phyloP scores from a whole-genome alignment of 2,329 filamentous ascomycete species.

The Huntiella omanensis region DNA sequence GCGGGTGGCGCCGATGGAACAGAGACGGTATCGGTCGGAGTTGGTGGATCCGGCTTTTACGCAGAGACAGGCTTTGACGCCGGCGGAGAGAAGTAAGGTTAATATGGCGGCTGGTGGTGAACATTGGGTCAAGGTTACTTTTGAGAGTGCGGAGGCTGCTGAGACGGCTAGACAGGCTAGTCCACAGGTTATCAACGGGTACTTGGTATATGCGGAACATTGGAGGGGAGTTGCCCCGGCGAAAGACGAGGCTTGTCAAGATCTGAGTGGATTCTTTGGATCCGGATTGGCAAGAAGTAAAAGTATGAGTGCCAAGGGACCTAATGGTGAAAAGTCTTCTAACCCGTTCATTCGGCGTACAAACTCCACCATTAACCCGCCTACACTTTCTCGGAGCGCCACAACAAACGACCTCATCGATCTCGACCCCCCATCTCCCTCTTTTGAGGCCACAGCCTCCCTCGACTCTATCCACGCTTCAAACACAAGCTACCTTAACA shows the following conservation, averaged over 20 bases:
- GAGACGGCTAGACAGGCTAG: slow-evolving; percentile 51
- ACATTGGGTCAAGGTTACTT: slow-evolving; percentile 83
- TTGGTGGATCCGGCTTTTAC: slow-evolving; percentile 55
- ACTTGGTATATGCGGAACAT: slow-evolving; percentile 51
- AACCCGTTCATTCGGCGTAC: not conserved
- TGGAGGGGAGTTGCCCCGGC: slow-evolving; percentile 46
- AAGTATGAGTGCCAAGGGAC: not conserved
- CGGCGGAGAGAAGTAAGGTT: slow-evolving; percentile 58
- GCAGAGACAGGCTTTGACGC: slow-evolving; percentile 43
- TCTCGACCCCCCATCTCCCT: not conserved
- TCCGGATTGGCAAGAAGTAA: slow-evolving; percentile 1
- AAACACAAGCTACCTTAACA: slow-evolving; percentile 11
- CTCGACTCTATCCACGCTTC: slow-evolving; percentile 16
- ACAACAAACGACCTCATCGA: not conserved
- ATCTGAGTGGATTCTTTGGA: slow-evolving; percentile 19
- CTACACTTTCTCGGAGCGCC: not conserved
- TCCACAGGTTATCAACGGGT: slow-evolving; percentile 51
- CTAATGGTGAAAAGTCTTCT: not conserved
- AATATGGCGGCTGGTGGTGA: slow-evolving; percentile 66
- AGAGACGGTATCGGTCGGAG: slow-evolving; percentile 53
- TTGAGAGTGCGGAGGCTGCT: slow-evolving; percentile 54
- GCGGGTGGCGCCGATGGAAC: slow-evolving; percentile 56
- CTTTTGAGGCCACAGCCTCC: slow-evolving; percentile 29
- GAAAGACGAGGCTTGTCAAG: slow-evolving; percentile 43
- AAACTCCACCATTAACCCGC: too few species aligned